Evolutionary conservation across 805 yeast species (phyloP).

Genomic region (Saturnispora kantuleensis): DNA sequence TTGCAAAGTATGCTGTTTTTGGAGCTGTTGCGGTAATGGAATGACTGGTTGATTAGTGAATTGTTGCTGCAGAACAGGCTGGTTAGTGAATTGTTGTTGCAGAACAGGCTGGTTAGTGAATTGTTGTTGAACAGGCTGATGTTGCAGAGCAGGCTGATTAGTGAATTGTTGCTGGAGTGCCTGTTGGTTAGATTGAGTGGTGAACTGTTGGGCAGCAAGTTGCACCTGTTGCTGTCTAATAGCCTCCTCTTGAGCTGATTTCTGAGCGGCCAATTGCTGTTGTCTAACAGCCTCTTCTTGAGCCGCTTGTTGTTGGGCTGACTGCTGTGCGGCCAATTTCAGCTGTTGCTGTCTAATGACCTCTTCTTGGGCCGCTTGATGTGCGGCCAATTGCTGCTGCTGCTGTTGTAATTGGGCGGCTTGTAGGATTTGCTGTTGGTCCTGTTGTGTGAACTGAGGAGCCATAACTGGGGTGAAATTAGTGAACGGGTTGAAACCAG

Average conservation of each 20-base stretch:
- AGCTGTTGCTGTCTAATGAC: not conserved
- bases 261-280: not conserved
- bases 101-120: not conserved
- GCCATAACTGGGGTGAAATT: conserved; percentile 3
- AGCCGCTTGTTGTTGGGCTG: not conserved
- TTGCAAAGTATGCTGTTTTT: conserved; percentile 2
- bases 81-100: not conserved
- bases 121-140: not conserved
- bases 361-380: not conserved
- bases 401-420: not conserved
- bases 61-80: not conserved
- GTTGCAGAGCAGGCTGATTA: not conserved
- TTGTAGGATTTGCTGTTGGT: not conserved
- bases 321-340: not conserved
- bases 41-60: not conserved
- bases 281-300: not conserved
- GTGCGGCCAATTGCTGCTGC: not conserved
- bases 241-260: not conserved
- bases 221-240: not conserved
- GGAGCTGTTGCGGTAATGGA: conserved; percentile 2
- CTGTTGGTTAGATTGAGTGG: not conserved
- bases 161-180: not conserved
- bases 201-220: not conserved
- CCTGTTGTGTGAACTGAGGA: conserved; percentile 1
- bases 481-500: conserved; percentile 14